A percentile compares a stretch with the other conserved stretches of the same genome.
Evolutionary conservation across 805 yeast genomes (phyloP).

Genomic region (Clavispora asparagi): DNA sequence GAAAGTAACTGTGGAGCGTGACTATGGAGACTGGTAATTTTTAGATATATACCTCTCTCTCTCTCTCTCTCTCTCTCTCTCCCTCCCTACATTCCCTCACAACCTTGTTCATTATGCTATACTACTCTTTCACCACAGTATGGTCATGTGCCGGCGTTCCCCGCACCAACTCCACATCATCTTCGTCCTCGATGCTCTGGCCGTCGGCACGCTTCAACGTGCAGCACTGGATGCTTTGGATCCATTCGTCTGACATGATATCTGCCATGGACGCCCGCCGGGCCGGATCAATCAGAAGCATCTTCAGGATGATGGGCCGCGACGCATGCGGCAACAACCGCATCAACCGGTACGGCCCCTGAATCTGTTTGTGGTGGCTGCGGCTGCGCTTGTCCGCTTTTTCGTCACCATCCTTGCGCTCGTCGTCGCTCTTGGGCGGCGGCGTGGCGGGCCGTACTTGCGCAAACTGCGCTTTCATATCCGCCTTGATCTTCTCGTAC

Average conservation of each 20-base stretch:
- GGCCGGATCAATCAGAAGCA: slow-evolving; percentile 57
- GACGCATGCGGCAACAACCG: slow-evolving; percentile 79
- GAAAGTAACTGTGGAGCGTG: too few relatives aligned
- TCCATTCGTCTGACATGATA: slow-evolving; percentile 68
- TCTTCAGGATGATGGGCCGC: slow-evolving; percentile 65
- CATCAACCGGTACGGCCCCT: slow-evolving; percentile 80
- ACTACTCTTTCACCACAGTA: slow-evolving; percentile 24
- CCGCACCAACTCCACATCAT: slow-evolving; percentile 27
- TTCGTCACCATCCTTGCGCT: not conserved
- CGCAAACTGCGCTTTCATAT: slow-evolving; percentile 27
- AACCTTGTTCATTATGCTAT: too few relatives aligned
- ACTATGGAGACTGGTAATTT: too few relatives aligned
- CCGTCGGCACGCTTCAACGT: slow-evolving; percentile 34
- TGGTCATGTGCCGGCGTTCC: slow-evolving; percentile 39
- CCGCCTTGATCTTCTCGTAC: slow-evolving; percentile 30
- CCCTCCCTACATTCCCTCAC: too few relatives aligned
- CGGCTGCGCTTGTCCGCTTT: slow-evolving; percentile 25
- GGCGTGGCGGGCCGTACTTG: slow-evolving; percentile 13
- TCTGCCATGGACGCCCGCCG: slow-evolving; percentile 65
- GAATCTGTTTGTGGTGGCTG: slow-evolving; percentile 51
- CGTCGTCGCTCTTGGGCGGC: slow-evolving; percentile 1
- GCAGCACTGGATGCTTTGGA: slow-evolving; percentile 55
- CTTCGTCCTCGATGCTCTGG: slow-evolving; percentile 31
- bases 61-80: too few relatives aligned
- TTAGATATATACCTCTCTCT: too few relatives aligned